Evolutionary conservation across 352 stramenopile species (phyloP), one percentile per base, ranked within the genome.

Genomic region (Pythium periplocum): DNA sequence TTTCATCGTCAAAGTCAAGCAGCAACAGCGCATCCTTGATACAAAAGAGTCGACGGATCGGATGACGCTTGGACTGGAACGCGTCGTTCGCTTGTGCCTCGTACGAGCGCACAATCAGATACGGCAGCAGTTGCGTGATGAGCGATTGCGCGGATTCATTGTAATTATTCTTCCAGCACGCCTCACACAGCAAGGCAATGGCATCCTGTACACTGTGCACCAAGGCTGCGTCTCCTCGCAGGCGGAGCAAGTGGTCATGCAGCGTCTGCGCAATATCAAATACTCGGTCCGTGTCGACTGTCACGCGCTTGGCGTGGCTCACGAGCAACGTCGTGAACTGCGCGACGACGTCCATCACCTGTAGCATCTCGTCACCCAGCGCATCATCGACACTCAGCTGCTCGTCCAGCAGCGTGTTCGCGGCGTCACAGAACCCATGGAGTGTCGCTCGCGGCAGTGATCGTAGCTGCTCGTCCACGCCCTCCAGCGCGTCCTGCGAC

Each of bases 1-100:
- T 93, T 33, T 88, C 73, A 45, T 94, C 82, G 26, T 92, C 79
- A 61, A 94, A 91, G 49, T 94, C 84, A 11, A 94, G 68, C 30
- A 91, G 64, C 44, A 78, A 66, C 26, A 94, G 64, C 36, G 84
- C 80, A 47, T 94, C 82, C 37, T 86, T 87, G 34, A 94, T 73
- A 1, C 73, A 74, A 59, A 75, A 90, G 36, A 94, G 71, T 3
- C 84, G 75, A 17, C 83, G 76, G 49, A 93, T 85, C 4, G 72
- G 77, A 34, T 93, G 83, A 33, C 76, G 82, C 52, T 84, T 86
- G 7, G 75, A 74, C 47, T 77, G 76, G 53, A 87, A 90, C 26
- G 51, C 51, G n/a, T 75, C 77, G 5, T 51, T 61, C 1, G 67
- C 12, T 11, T 81, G 60, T 8, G 77, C 74, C 49, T 91, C 82